phyloP scores from a whole-genome alignment of 805 yeast species.

The Metschnikowia proteae region DNA sequence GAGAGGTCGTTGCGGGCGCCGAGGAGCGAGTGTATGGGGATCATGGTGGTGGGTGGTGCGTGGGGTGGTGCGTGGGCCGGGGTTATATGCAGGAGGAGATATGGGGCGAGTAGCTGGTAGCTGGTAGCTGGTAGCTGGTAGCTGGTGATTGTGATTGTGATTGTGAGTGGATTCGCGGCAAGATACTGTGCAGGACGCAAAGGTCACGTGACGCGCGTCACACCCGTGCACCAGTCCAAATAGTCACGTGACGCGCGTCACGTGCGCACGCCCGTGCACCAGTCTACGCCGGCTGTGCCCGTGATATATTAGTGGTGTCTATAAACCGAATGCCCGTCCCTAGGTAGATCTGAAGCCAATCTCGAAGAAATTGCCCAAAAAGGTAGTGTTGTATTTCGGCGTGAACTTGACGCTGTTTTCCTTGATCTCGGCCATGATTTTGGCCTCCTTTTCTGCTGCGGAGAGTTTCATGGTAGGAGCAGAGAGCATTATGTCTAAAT shows the following conservation, averaged over 20 bases:
- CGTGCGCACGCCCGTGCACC: neutral
- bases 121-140: too few species aligned
- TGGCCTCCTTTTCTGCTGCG: slow-evolving; percentile 45
- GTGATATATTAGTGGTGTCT: neutral
- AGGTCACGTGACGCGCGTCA: too few species aligned
- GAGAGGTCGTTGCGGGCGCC: slow-evolving; percentile 9
- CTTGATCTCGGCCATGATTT: slow-evolving; percentile 44
- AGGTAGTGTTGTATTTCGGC: slow-evolving; percentile 38
- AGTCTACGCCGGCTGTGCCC: neutral
- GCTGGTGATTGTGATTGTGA: too few species aligned
- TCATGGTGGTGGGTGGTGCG: neutral
- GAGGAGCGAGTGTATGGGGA: neutral
- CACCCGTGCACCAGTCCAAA: too few species aligned
- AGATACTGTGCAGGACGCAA: too few species aligned
- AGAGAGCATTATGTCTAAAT: slow-evolving; percentile 6
- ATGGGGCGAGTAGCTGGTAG: too few species aligned
- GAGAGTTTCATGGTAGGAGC: slow-evolving; percentile 11
- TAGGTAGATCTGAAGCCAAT: slow-evolving; percentile 15
- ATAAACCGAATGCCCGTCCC: neutral
- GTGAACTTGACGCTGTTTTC: slow-evolving; percentile 29
- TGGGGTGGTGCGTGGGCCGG: too few species aligned
- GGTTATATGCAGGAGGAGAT: too few species aligned
- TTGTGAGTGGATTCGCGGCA: too few species aligned
- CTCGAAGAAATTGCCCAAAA: slow-evolving; percentile 42
- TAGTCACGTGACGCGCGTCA: too few species aligned